phyloP scores from a whole-genome alignment of 2,329 filamentous ascomycete genomes.

The Talaromyces sp. region DNA sequence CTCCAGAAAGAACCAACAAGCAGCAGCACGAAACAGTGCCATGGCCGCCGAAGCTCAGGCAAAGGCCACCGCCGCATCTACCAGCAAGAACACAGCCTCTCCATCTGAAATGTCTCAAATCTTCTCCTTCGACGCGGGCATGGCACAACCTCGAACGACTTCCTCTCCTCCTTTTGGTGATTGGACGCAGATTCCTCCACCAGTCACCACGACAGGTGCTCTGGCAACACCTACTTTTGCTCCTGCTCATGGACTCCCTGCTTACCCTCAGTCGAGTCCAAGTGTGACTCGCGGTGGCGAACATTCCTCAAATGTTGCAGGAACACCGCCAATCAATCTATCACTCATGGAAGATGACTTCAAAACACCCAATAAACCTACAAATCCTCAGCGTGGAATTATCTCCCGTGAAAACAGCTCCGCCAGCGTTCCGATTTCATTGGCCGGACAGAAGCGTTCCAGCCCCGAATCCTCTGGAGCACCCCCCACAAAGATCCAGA shows the following conservation, averaged over 20 bases:
- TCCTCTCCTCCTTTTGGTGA: constrained; percentile 27
- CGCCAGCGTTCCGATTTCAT: constrained; percentile 19
- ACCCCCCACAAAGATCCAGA: constrained; percentile 39
- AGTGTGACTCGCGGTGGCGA: constrained; percentile 40
- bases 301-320: constrained; percentile 33
- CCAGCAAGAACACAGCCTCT: constrained; percentile 32
- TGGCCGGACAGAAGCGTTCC: constrained; percentile 25
- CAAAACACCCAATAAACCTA: constrained; percentile 31
- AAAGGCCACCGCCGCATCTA: constrained; percentile 26
- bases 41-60: constrained; percentile 38
- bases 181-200: constrained; percentile 36
- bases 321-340: constrained; percentile 53
- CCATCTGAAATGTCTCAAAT: constrained; percentile 23
- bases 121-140: constrained; percentile 25
- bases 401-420: constrained; percentile 20
- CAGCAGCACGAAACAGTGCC: constrained; percentile 15
- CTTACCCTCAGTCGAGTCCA: constrained; percentile 54
- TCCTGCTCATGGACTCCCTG: constrained; percentile 24
- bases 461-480: constrained; percentile 28
- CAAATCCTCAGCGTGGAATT: constrained; percentile 17
- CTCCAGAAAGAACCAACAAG: constrained; percentile 62
- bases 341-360: constrained; percentile 57
- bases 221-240: constrained; percentile 23
- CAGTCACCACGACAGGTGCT: constrained; percentile 22
- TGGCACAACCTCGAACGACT: constrained; percentile 29